These are phyloP conservation scores for Setaria italica DNA, from an alignment of 202 grass and related monocot species.

Conservation along the genomic window DNA sequence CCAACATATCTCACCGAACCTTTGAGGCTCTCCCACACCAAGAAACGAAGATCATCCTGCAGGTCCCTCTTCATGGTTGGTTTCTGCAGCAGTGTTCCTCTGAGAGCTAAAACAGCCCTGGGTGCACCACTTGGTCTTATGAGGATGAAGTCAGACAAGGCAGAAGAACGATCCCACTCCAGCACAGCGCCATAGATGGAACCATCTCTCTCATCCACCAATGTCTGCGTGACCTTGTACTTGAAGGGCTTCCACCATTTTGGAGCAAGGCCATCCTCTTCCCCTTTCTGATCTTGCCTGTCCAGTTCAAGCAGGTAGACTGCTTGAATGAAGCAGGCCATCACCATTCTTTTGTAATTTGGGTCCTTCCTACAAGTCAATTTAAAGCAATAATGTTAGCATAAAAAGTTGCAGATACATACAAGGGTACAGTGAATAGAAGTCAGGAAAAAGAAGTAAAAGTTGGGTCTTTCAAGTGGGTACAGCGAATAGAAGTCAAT, in stretches of 20 bases:
- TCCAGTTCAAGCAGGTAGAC: constrained; percentile 91
- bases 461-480: not conserved
- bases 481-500: no score
- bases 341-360: constrained; percentile 91
- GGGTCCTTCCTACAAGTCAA: constrained; percentile 85
- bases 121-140: constrained; percentile 82
- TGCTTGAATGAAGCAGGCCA: constrained; percentile 94
- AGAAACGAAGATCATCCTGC: constrained; percentile 84
- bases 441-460: constrained; percentile 9
- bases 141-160: constrained; percentile 77
- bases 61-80: constrained; percentile 82
- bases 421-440: not conserved
- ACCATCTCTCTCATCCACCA: constrained; percentile 84
- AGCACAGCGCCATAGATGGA: constrained; percentile 84
- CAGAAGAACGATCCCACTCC: constrained; percentile 90
- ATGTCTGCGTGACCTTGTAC: constrained; percentile 76
- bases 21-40: constrained; percentile 90
- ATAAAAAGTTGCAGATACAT: constrained; percentile 5
- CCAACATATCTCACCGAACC: constrained; percentile 81
- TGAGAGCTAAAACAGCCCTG: constrained; percentile 69
- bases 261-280: constrained; percentile 78
- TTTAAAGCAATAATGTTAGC: constrained; percentile 28
- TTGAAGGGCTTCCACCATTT: constrained; percentile 97
- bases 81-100: constrained; percentile 81
- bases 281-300: constrained; percentile 75